Percentiles rank a stretch among this genome's conserved stretches.
Conservation (phyloP, 225 moss, liverwort and hornwort genomes). For the Climacium dendroides region DNA sequence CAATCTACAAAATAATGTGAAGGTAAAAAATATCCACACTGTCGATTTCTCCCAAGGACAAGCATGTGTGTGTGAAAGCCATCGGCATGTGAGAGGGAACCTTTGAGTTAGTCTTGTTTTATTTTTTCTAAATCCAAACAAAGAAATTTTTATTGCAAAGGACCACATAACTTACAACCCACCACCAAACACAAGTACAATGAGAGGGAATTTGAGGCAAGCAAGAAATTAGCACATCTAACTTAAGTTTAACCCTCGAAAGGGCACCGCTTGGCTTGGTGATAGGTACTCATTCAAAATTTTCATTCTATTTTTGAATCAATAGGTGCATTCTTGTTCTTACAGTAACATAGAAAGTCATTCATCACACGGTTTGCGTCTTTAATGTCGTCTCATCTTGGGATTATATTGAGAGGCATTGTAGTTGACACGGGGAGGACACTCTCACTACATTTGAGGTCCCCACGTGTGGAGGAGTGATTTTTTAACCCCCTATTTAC, state of each 20-base stretch:
- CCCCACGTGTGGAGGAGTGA: no score
- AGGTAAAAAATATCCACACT: neutral
- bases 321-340: neutral
- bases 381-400: no score
- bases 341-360: neutral
- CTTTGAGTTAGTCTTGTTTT: neutral
- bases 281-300: neutral
- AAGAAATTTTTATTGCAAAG: neutral
- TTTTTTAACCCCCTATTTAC: no score
- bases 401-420: no score
- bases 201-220: neutral
- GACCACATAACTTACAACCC: neutral
- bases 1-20: neutral
- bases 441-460: no score
- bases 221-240: neutral
- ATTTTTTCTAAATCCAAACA: no score
- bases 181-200: neutral
- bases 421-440: no score
- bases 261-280: accelerated
- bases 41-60: neutral
- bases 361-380: no score
- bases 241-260: neutral
- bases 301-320: neutral
- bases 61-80: neutral
- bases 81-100: neutral